These are phyloP conservation scores for Penicillium tannophilum DNA, from an alignment of 495 filamentous ascomycete genomes.

Conservation along the genomic window DNA sequence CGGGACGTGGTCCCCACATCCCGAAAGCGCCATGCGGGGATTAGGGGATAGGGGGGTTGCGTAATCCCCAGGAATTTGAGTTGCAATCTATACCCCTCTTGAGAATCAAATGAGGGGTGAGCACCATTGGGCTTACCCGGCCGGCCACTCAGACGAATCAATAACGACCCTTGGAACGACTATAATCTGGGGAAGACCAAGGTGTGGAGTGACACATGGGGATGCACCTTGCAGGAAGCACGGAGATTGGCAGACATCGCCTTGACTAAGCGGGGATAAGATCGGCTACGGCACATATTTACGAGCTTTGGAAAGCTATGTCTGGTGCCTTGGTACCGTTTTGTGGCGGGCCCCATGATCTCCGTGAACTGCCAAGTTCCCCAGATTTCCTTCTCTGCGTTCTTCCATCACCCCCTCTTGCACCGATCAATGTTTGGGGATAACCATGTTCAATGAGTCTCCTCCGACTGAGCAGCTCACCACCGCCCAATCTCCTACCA, in stretches of 20 bases:
- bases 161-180: background rate
- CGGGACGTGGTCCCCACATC: slow-evolving; percentile 26
- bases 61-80: background rate
- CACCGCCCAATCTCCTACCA: slow-evolving; percentile 15
- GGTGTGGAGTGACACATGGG: background rate
- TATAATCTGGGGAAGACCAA: background rate
- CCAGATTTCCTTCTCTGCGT: background rate
- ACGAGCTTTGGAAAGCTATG: background rate
- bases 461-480: slow-evolving; percentile 12
- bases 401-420: background rate
- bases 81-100: background rate
- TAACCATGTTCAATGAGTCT: slow-evolving; percentile 23
- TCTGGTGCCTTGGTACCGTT: no score
- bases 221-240: background rate
- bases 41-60: background rate
- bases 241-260: background rate
- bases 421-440: background rate
- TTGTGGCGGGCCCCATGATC: background rate
- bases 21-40: slow-evolving; percentile 13
- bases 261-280: background rate
- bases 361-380: background rate
- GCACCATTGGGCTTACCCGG: background rate
- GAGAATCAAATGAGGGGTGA: background rate
- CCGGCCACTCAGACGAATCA: background rate
- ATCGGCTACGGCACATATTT: background rate